Percentiles rank a stretch among this genome's conserved stretches.
Conservation (phyloP, 768 basidiomycete genomes). For the Termitomyces sp. region DNA sequence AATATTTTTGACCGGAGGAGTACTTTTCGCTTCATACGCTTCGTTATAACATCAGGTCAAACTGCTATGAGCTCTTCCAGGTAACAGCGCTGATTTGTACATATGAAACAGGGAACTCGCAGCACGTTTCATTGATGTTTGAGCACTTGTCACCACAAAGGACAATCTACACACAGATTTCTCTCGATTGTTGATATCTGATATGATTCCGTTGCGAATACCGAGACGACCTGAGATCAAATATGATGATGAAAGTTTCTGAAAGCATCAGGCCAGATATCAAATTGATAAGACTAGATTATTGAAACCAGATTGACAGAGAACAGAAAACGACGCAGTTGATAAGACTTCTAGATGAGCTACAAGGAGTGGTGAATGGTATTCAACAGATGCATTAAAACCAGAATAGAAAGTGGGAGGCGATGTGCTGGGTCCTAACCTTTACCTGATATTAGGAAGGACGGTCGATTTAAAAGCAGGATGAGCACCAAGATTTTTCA, state of each 20-base stretch:
- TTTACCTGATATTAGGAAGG: background rate
- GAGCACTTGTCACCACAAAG: background rate
- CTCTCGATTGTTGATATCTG: background rate
- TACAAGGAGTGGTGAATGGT: conserved; percentile 24
- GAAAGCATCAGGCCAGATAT: background rate
- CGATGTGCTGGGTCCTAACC: conserved; percentile 5
- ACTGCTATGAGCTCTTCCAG: background rate
- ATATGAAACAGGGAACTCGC: background rate
- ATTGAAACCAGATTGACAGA: conserved; percentile 7
- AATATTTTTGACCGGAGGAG: background rate
- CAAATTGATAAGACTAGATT: conserved; percentile 4
- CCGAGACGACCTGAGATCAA: background rate
- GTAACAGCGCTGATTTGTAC: background rate
- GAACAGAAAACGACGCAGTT: conserved; percentile 9
- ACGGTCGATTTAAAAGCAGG: background rate
- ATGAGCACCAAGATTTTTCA: background rate
- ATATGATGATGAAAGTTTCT: background rate
- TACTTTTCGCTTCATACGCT: background rate
- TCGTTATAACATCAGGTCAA: background rate
- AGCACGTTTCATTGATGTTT: background rate
- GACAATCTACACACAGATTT: background rate
- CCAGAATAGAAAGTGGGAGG: background rate
- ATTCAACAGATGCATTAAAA: conserved; percentile 15
- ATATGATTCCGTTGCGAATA: background rate
- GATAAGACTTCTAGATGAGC: conserved; percentile 25